These are phyloP conservation scores for Monosporascus sp. DNA, from an alignment of 2,329 filamentous ascomycete species.

Conservation along the genomic window DNA sequence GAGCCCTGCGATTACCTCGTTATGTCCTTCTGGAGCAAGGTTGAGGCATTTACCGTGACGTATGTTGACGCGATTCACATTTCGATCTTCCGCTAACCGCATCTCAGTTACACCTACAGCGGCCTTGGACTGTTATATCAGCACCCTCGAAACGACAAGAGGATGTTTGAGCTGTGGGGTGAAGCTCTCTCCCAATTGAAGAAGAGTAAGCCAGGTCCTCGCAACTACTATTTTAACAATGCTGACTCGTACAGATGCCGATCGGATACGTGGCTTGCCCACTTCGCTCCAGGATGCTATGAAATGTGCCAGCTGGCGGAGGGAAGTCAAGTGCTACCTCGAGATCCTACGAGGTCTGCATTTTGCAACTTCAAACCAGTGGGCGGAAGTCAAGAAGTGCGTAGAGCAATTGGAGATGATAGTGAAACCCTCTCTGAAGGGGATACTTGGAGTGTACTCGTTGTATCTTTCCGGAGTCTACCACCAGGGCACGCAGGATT, in stretches of 20 bases:
- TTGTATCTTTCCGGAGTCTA: constrained; percentile 72
- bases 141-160: constrained; percentile 31
- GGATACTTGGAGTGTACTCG: constrained; percentile 47
- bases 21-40: constrained; percentile 55
- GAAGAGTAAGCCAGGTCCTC: constrained; percentile 23
- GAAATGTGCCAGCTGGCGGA: constrained; percentile 57
- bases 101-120: constrained; percentile 46
- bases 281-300: constrained; percentile 54
- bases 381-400: constrained; percentile 55
- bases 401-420: constrained; percentile 47
- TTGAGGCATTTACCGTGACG: constrained; percentile 52
- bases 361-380: constrained; percentile 65
- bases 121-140: constrained; percentile 40
- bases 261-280: constrained; percentile 32
- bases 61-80: constrained; percentile 27
- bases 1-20: constrained; percentile 49
- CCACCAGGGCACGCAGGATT: constrained; percentile 69
- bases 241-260: constrained; percentile 17
- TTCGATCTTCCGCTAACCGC: background rate
- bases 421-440: constrained; percentile 34
- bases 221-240: constrained; percentile 5
- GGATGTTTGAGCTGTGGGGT: constrained; percentile 33
- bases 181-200: constrained; percentile 30
- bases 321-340: constrained; percentile 61
- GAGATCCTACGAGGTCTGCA: constrained; percentile 67